Conservation (phyloP, 257 asterid genomes). For the Solanum chaucha region DNA sequence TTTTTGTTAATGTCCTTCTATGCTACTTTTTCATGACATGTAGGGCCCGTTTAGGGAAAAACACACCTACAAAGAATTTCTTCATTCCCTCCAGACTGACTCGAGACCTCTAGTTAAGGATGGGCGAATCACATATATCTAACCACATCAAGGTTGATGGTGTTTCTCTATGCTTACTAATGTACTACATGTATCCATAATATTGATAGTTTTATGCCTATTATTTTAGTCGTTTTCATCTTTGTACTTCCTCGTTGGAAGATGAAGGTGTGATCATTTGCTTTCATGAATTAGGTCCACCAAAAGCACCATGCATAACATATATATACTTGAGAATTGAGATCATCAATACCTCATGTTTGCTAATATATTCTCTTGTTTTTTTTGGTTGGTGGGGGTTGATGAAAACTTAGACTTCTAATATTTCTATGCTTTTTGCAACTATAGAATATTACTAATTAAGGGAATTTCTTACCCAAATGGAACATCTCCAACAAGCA, state of each 20-base stretch:
- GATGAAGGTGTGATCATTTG: not conserved
- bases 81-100: not conserved
- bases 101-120: not conserved
- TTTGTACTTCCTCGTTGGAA: not conserved
- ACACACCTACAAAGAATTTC: not conserved
- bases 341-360: not conserved
- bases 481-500: constrained; percentile 91
- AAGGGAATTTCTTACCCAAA: constrained; percentile 42
- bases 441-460: not conserved
- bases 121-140: not conserved
- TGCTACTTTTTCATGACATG: not conserved
- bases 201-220: not conserved
- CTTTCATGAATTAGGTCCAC: not conserved
- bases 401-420: not conserved
- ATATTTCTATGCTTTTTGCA: not conserved
- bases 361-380: not conserved
- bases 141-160: not conserved
- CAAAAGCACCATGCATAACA: not conserved
- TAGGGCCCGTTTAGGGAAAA: not conserved
- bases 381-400: not conserved
- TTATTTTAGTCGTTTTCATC: not conserved
- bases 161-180: not conserved
- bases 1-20: not conserved
- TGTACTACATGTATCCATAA: not conserved
- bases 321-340: not conserved